Percentiles rank a stretch among this genome's conserved stretches.
Conservation (phyloP, 2,329 filamentous ascomycete genomes). For the Colletotrichum tamarilloi region DNA sequence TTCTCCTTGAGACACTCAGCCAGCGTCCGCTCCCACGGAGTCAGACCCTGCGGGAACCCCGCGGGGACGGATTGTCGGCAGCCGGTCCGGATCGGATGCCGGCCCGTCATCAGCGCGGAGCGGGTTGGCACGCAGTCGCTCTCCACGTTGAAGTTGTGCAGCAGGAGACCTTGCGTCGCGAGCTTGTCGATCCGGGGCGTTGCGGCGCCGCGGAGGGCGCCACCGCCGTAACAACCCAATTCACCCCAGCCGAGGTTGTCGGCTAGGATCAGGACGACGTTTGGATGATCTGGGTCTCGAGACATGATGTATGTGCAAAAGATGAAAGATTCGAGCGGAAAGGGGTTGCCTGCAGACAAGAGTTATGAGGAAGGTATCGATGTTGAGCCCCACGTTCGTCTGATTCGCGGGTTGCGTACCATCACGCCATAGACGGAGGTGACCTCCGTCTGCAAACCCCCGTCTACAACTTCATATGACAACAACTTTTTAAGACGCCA, state of each 20-base stretch:
- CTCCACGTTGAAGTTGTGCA: constrained; percentile 52
- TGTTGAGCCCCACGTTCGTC: background rate
- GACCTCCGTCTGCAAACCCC: background rate
- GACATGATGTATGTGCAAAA: constrained; percentile 34
- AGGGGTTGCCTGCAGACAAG: background rate
- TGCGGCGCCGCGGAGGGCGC: constrained; percentile 45
- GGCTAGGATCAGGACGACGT: constrained; percentile 47
- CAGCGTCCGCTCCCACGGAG: constrained; percentile 45
- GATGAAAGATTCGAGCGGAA: background rate
- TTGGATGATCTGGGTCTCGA: constrained; percentile 40
- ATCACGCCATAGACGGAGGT: background rate
- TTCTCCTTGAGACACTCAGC: constrained; percentile 43
- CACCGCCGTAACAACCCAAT: constrained; percentile 48
- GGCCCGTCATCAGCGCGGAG: constrained; percentile 48
- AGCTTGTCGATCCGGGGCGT: constrained; percentile 48
- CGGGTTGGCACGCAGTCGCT: constrained; percentile 49
- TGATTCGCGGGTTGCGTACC: background rate
- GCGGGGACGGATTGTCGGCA: constrained; percentile 47
- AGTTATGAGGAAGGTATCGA: background rate
- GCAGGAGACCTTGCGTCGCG: constrained; percentile 44
- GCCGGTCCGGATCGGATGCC: constrained; percentile 48
- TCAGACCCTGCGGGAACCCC: constrained; percentile 47
- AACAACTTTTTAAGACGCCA: background rate
- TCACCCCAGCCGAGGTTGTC: constrained; percentile 52
- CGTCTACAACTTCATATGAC: no score